phyloP scores from a whole-genome alignment of 2,329 filamentous ascomycete species.

The Exophiala sideris region DNA sequence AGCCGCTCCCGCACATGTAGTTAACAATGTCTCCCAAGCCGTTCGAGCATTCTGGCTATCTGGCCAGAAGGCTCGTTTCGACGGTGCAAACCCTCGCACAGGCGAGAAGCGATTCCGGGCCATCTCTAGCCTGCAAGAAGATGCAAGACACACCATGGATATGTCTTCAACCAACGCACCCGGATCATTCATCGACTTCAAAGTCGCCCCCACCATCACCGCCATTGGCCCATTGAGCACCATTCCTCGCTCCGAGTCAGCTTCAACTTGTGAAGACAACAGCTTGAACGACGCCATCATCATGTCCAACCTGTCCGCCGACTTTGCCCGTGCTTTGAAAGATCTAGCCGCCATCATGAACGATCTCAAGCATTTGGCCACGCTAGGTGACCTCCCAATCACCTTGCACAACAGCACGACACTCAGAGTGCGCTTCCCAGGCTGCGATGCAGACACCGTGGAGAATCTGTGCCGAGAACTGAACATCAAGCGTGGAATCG shows the following conservation, averaged over 20 bases:
- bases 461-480: conserved; percentile 82
- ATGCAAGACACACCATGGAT: conserved; percentile 66
- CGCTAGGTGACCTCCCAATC: conserved; percentile 79
- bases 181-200: conserved; percentile 85
- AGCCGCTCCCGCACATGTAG: conserved; percentile 79
- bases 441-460: conserved; percentile 78
- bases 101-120: conserved; percentile 77
- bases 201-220: conserved; percentile 82
- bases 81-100: conserved; percentile 64
- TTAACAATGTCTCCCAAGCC: conserved; percentile 92
- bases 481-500: conserved; percentile 73
- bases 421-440: conserved; percentile 82
- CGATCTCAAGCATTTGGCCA: conserved; percentile 74
- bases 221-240: conserved; percentile 69
- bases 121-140: conserved; percentile 71
- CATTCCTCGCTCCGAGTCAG: conserved; percentile 26
- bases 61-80: conserved; percentile 82
- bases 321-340: conserved; percentile 83
- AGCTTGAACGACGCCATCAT: conserved; percentile 79
- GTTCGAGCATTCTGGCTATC: conserved; percentile 90
- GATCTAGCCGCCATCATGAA: conserved; percentile 75
- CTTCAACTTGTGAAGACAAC: conserved; percentile 42
- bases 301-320: conserved; percentile 76
- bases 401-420: conserved; percentile 64
- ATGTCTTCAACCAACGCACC: conserved; percentile 48